These are phyloP conservation scores for Magnaporthales sp. DNA, from an alignment of 2,329 filamentous ascomycete genomes.

Conservation along the genomic window DNA sequence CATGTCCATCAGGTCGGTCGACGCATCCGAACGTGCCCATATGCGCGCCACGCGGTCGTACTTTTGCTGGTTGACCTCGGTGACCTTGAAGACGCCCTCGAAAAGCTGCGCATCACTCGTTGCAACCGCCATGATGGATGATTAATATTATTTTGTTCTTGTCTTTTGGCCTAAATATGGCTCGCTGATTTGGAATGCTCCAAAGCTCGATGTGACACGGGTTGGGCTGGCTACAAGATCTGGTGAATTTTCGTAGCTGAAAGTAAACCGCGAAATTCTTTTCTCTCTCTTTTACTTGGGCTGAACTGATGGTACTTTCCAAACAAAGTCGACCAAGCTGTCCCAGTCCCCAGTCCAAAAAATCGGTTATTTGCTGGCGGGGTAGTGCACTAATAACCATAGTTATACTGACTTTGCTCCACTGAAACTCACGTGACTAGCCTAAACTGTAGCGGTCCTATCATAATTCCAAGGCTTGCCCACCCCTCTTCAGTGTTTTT, in stretches of 20 bases:
- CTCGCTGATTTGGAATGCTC: neutral
- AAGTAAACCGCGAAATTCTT: neutral
- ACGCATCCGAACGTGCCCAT: constrained; percentile 66
- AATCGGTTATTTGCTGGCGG: neutral
- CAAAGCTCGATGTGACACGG: neutral
- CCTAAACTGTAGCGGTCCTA: neutral
- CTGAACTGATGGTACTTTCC: neutral
- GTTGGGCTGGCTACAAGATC: neutral
- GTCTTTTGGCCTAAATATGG: neutral
- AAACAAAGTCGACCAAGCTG: neutral
- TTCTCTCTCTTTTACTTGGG: constrained; percentile 5
- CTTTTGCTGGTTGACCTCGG: constrained; percentile 69
- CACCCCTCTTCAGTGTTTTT: neutral
- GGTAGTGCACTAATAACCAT: neutral
- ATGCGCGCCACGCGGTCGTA: constrained; percentile 94
- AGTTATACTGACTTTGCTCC: neutral
- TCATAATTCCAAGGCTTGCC: neutral
- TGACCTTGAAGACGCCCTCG: constrained; percentile 84
- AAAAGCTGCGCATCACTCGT: constrained; percentile 87
- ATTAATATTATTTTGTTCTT: neutral
- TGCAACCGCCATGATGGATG: constrained; percentile 33
- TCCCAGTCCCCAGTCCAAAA: neutral
- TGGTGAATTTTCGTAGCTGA: neutral
- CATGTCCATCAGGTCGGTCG: constrained; percentile 45
- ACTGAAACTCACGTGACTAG: neutral